phyloP scores from a whole-genome alignment of 2,329 filamentous ascomycete species.

The Grosmannia serpens region DNA sequence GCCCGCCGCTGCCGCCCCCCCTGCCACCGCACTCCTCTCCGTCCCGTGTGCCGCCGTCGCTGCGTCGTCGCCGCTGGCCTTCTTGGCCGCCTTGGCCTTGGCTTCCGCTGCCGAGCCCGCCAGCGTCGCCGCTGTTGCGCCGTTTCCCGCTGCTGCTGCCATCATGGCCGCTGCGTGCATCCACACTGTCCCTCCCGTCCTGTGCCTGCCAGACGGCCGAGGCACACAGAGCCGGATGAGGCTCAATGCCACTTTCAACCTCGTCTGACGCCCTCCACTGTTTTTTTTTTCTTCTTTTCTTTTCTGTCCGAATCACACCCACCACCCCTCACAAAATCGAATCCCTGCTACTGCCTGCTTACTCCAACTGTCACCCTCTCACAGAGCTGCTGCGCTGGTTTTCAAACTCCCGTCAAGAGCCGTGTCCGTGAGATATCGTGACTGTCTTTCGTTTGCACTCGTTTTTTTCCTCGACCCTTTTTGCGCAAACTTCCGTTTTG shows the following conservation, averaged over 20 bases:
- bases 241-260: conserved; percentile 3
- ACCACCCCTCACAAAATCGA: no score
- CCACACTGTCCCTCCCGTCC: background rate
- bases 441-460: background rate
- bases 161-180: background rate
- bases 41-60: conserved; percentile 4
- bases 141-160: background rate
- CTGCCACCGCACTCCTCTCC: background rate
- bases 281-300: background rate
- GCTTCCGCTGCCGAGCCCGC: background rate
- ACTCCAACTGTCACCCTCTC: background rate
- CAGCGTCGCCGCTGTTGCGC: background rate
- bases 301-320: no score
- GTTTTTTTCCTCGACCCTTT: background rate
- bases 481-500: background rate
- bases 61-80: conserved; percentile 2
- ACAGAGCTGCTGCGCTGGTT: background rate
- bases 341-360: no score
- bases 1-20: background rate
- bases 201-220: background rate
- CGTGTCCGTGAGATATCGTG: background rate
- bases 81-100: conserved; percentile 5
- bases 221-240: conserved; percentile 1
- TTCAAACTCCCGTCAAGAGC: background rate
- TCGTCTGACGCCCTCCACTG: background rate